Conservation (phyloP, 768 basidiomycete genomes). For the Stropharia rugosoannulata region DNA sequence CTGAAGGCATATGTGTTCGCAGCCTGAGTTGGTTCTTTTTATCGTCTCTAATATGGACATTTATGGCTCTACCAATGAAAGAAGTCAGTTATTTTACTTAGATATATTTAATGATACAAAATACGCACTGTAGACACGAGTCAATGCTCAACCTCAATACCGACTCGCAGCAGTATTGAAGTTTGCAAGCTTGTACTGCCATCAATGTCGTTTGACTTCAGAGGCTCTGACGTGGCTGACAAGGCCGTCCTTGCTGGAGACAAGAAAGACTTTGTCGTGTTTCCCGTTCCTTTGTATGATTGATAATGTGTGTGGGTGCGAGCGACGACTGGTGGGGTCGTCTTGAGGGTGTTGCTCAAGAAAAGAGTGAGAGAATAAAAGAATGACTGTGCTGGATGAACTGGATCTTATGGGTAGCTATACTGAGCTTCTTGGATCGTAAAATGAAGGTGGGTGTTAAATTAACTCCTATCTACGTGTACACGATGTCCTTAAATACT, state of each 20-base stretch:
- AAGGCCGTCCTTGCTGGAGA: slow-evolving; percentile 12
- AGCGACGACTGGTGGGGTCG: too few species aligned
- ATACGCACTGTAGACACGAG: slow-evolving; percentile 7
- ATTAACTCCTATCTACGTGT: too few species aligned
- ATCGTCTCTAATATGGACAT: slow-evolving; percentile 11
- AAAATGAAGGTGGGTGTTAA: too few species aligned
- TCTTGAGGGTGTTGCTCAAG: too few species aligned
- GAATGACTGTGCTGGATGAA: too few species aligned
- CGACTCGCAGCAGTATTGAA: too few species aligned
- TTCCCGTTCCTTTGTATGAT: slow-evolving; percentile 23
- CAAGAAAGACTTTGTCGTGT: slow-evolving; percentile 2
- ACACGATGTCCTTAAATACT: too few species aligned
- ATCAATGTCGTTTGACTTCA: neutral
- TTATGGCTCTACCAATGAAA: slow-evolving; percentile 9
- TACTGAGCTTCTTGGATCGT: too few species aligned
- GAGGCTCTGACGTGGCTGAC: neutral
- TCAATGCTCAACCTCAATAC: neutral
- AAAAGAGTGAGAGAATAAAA: too few species aligned
- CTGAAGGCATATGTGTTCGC: slow-evolving; percentile 5
- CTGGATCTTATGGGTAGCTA: too few species aligned
- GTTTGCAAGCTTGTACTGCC: too few species aligned
- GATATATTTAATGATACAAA: neutral
- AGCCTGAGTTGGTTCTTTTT: slow-evolving; percentile 11
- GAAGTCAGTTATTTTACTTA: neutral
- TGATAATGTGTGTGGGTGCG: too few species aligned